These are phyloP conservation scores for Fragilariopsis cylindrus DNA, from an alignment of 108 stramenopile species.

Conservation along the genomic window DNA sequence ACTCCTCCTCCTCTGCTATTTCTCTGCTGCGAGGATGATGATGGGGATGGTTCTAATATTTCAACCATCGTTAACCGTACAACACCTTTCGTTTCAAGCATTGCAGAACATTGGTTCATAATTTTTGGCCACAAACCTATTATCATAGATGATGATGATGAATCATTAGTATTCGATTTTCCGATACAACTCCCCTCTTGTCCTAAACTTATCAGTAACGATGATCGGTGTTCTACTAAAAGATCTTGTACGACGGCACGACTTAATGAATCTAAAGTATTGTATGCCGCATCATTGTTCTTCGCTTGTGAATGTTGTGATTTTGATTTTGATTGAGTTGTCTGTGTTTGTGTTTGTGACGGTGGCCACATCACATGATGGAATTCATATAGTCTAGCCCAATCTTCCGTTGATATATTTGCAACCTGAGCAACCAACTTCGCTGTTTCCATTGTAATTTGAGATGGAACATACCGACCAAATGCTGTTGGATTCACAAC, in stretches of 20 bases:
- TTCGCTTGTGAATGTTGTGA: background rate
- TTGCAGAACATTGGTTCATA: conserved; percentile 15
- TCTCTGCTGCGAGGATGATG: no score
- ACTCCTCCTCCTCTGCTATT: conserved; percentile 16
- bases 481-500: conserved; percentile 82
- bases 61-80: conserved; percentile 47
- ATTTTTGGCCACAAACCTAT: conserved; percentile 21
- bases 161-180: background rate
- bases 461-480: conserved; percentile 52
- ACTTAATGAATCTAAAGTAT: conserved; percentile 29
- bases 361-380: conserved; percentile 63
- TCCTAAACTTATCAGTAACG: conserved; percentile 29
- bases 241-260: conserved; percentile 45
- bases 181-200: conserved; percentile 23
- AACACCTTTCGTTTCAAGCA: conserved; percentile 26
- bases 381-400: conserved; percentile 51
- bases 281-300: background rate
- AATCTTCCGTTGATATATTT: conserved; percentile 46
- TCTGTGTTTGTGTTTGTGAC: background rate
- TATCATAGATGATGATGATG: background rate
- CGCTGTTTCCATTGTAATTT: conserved; percentile 76
- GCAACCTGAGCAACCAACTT: conserved; percentile 67
- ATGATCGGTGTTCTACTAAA: conserved; percentile 35
- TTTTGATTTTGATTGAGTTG: background rate
- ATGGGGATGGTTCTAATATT: conserved; percentile 32